These are phyloP conservation scores for Globisporangium solare DNA, from an alignment of 352 stramenopile genomes.

Conservation along the genomic window DNA sequence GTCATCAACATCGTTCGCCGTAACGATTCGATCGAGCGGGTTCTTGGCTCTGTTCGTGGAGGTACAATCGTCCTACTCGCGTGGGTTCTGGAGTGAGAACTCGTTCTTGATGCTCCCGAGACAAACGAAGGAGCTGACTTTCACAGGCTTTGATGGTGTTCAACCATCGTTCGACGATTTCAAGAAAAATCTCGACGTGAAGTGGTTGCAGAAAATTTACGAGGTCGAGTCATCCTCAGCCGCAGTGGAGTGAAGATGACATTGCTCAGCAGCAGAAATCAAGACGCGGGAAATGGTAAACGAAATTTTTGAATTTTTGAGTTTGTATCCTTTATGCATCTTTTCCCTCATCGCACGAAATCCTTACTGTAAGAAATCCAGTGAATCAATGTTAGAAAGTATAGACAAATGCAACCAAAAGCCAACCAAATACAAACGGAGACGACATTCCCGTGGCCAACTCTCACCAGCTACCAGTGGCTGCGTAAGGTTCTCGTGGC, in stretches of 20 bases:
- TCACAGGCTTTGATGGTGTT: conserved; percentile 21
- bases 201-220: conserved; percentile 75
- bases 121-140: conserved; percentile 41
- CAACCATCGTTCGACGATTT: conserved; percentile 30
- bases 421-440: conserved; percentile 11
- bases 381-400: conserved; percentile 10
- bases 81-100: conserved; percentile 68
- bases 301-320: conserved; percentile 10
- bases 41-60: conserved; percentile 80
- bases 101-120: conserved; percentile 71
- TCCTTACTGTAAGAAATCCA: conserved; percentile 1
- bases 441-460: not conserved
- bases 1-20: conserved; percentile 21
- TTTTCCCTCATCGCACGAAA: conserved; percentile 4
- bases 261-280: not conserved
- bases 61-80: conserved; percentile 37
- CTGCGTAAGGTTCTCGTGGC: conserved; percentile 3
- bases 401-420: conserved; percentile 14
- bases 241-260: not conserved
- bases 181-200: conserved; percentile 32
- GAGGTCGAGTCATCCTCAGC: conserved; percentile 9
- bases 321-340: conserved; percentile 15
- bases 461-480: conserved; percentile 15
- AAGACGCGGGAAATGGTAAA: conserved; percentile 4
- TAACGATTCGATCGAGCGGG: conserved; percentile 39